Percentiles rank a stretch among this genome's conserved stretches.
Evolutionary conservation across 352 stramenopile species (phyloP).

Genomic region (Vaucheria bursata): DNA sequence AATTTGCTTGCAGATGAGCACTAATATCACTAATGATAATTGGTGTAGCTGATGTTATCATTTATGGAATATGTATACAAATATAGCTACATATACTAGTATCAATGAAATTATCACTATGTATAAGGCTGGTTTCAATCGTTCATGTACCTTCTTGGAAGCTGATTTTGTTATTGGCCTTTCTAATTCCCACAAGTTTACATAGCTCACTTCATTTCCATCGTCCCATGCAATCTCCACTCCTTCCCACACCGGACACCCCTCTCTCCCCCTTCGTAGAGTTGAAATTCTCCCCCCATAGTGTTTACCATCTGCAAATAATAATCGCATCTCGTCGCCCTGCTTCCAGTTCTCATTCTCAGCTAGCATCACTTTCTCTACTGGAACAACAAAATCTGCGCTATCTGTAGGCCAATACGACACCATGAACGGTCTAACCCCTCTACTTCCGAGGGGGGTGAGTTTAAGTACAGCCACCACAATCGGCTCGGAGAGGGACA

Average conservation of each 20-base stretch:
- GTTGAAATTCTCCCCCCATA: slow-evolving; percentile 12
- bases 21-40: background rate
- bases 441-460: too few relatives aligned
- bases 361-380: background rate
- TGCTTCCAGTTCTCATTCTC: slow-evolving; percentile 15
- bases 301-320: background rate
- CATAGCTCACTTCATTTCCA: background rate
- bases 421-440: background rate
- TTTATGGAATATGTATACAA: background rate
- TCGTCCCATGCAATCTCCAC: background rate
- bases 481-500: too few relatives aligned
- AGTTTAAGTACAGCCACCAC: too few relatives aligned
- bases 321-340: slow-evolving; percentile 22
- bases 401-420: background rate
- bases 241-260: slow-evolving; percentile 6
- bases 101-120: slow-evolving; percentile 8
- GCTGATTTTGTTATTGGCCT: background rate
- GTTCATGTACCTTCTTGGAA: background rate
- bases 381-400: background rate
- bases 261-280: slow-evolving; percentile 15
- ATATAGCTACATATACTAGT: background rate
- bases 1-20: background rate
- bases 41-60: background rate
- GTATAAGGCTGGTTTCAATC: slow-evolving; percentile 9
- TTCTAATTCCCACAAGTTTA: background rate